Percentiles rank a stretch among this genome's conserved stretches.
phyloP scores from a whole-genome alignment of 805 yeast genomes.

The Nakazawaea populi region DNA sequence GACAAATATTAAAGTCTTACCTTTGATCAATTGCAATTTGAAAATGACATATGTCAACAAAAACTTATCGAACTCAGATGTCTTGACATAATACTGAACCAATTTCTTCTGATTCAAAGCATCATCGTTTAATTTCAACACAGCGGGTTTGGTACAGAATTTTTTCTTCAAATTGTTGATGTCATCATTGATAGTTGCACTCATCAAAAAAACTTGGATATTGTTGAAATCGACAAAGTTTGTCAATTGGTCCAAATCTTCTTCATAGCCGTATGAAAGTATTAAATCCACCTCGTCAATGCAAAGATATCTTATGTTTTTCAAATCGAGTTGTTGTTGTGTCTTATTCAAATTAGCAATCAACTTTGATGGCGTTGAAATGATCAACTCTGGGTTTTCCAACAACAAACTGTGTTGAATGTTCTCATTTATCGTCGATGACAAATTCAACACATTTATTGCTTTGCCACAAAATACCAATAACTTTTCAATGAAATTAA shows the following conservation, averaged over 20 bases:
- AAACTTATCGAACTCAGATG: conserved; percentile 88
- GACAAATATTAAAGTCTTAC: conserved; percentile 86
- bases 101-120: conserved; percentile 50
- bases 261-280: conserved; percentile 83
- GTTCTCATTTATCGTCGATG: conserved; percentile 51
- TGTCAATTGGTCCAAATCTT: conserved; percentile 68
- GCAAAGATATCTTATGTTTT: conserved; percentile 61
- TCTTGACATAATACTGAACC: conserved; percentile 80
- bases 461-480: conserved; percentile 64
- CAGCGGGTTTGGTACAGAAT: conserved; percentile 81
- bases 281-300: conserved; percentile 95
- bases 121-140: conserved; percentile 67
- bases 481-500: conserved; percentile 61
- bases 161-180: conserved; percentile 66
- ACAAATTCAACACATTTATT: conserved; percentile 59
- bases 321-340: conserved; percentile 44
- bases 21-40: conserved; percentile 82
- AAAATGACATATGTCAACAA: conserved; percentile 85
- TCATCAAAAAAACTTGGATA: conserved; percentile 88
- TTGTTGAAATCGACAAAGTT: conserved; percentile 61
- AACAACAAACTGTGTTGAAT: conserved; percentile 66
- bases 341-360: conserved; percentile 46
- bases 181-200: conserved; percentile 91
- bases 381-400: conserved; percentile 73
- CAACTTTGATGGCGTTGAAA: conserved; percentile 84